Percentiles rank a stretch among this genome's conserved stretches.
phyloP scores from a whole-genome alignment of 345 rosid species.

The Linum trigynum region DNA sequence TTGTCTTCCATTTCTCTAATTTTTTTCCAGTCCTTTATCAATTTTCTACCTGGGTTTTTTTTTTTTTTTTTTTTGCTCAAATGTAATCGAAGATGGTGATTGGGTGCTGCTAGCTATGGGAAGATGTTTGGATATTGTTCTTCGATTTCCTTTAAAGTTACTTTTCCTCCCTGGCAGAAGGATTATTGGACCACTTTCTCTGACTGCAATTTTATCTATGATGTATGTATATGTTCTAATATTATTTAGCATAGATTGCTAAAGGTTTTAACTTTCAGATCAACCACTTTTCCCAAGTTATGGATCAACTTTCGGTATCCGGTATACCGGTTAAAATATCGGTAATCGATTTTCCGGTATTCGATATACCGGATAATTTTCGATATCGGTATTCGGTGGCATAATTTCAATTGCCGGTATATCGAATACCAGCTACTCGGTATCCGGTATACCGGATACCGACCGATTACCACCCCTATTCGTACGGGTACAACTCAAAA shows the following conservation, averaged over 20 bases:
- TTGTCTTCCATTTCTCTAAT: not conserved
- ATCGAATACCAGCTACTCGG: no score
- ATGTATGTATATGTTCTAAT: not conserved
- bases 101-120: not conserved
- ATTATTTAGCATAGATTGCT: not conserved
- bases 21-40: not conserved
- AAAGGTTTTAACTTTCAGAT: no score
- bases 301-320: not conserved
- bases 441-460: no score
- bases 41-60: not conserved
- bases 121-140: not conserved
- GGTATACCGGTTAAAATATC: no score
- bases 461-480: no score
- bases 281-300: not conserved
- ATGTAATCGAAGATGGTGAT: not conserved
- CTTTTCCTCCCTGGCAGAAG: not conserved
- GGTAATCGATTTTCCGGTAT: no score
- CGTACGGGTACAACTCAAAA: no score
- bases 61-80: not conserved
- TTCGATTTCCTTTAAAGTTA: not conserved
- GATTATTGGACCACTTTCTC: not conserved
- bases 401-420: no score
- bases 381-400: no score
- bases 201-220: not conserved
- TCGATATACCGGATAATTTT: no score